phyloP scores from a whole-genome alignment of 805 yeast species.

The Pichia paraexigua region DNA sequence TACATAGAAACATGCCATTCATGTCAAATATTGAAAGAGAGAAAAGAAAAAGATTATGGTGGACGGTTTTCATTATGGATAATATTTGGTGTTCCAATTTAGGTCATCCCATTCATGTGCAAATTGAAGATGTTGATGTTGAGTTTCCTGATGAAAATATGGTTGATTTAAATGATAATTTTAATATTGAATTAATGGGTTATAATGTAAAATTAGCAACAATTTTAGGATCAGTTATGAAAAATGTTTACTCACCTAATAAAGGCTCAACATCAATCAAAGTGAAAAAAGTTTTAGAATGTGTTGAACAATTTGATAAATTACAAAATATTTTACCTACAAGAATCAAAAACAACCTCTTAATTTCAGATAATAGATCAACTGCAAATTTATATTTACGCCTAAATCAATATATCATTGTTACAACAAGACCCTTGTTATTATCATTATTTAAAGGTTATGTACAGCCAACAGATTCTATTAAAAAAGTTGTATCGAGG shows the following conservation, averaged over 20 bases:
- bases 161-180: conserved; percentile 22
- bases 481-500: conserved; percentile 22
- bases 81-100: conserved; percentile 26
- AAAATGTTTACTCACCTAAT: conserved; percentile 19
- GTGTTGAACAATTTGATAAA: conserved; percentile 19
- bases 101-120: conserved; percentile 29
- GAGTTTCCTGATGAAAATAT: conserved; percentile 16
- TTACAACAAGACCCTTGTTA: conserved; percentile 27
- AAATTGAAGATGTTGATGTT: conserved; percentile 23
- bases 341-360: conserved; percentile 13
- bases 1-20: conserved; percentile 19
- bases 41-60: conserved; percentile 28
- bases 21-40: conserved; percentile 19
- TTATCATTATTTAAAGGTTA: conserved; percentile 26
- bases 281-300: conserved; percentile 17
- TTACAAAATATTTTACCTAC: conserved; percentile 20
- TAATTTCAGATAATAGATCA: conserved; percentile 15
- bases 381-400: conserved; percentile 27
- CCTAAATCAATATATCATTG: conserved; percentile 27
- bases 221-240: conserved; percentile 22
- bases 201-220: conserved; percentile 15
- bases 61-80: conserved; percentile 30
- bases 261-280: conserved; percentile 18
- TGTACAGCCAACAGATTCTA: conserved; percentile 12
- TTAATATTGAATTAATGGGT: conserved; percentile 20